Evolutionary conservation across 345 rosid genomes (phyloP).

Genomic region (Corchorus capsularis): DNA sequence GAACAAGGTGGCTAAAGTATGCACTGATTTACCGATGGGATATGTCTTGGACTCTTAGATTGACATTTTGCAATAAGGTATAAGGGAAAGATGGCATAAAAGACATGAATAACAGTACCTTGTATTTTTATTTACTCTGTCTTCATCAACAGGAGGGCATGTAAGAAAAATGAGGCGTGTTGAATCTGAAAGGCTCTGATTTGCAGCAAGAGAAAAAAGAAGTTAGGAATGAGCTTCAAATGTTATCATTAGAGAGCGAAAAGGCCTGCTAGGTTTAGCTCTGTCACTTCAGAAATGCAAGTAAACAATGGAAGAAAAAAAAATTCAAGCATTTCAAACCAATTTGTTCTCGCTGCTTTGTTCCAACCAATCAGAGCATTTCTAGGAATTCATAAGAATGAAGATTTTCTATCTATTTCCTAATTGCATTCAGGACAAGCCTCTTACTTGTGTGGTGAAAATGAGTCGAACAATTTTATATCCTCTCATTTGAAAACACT

Average conservation of each 20-base stretch:
- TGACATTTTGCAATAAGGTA: neutral
- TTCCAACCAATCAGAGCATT: neutral
- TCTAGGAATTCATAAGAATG: neutral
- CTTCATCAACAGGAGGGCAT: conserved; percentile 91
- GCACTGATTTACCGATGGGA: conserved; percentile 46
- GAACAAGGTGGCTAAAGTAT: conserved; percentile 66
- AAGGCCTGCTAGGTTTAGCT: neutral
- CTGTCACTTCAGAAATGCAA: neutral
- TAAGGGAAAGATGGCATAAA: conserved; percentile 7
- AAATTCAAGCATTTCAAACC: neutral
- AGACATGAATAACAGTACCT: conserved; percentile 49
- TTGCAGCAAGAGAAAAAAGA: neutral
- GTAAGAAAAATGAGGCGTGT: conserved; percentile 70
- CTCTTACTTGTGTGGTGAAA: neutral
- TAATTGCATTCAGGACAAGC: neutral
- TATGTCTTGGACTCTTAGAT: conserved; percentile 14
- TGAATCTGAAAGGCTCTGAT: conserved; percentile 74
- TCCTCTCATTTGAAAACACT: neutral
- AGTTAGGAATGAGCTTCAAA: conserved; percentile 16
- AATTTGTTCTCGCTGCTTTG: neutral
- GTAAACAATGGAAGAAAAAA: neutral
- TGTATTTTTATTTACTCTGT: conserved; percentile 51
- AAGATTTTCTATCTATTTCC: neutral
- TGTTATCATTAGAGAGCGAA: conserved; percentile 7
- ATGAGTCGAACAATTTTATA: neutral